Percentiles rank a stretch among this genome's conserved stretches.
phyloP scores from a whole-genome alignment of 2,329 filamentous ascomycete species.

The Aurifilum marmelostoma region DNA sequence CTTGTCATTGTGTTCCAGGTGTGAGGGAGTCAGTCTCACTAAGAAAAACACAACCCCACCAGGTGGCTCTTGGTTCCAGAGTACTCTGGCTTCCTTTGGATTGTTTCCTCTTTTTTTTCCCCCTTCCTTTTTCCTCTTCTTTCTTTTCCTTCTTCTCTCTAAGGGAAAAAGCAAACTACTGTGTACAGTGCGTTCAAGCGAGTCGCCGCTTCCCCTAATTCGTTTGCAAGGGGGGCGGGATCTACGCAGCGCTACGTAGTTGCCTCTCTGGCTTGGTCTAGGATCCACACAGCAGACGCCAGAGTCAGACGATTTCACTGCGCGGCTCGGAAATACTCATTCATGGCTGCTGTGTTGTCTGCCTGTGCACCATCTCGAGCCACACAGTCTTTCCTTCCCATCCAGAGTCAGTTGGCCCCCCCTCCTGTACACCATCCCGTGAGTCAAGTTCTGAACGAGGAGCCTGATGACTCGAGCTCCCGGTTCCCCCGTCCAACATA shows the following conservation, averaged over 20 bases:
- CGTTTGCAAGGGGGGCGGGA: constrained; percentile 9
- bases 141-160: not conserved
- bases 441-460: not conserved
- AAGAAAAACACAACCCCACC: not conserved
- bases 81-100: not conserved
- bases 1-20: not conserved
- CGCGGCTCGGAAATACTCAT: constrained; percentile 4
- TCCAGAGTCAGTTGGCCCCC: not conserved
- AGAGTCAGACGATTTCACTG: constrained; percentile 3
- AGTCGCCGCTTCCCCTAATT: not conserved
- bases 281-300: constrained; percentile 5
- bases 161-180: not conserved
- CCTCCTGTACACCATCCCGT: not conserved
- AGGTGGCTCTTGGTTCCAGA: not conserved
- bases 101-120: too few species aligned
- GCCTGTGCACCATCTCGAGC: not conserved
- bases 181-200: not conserved
- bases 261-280: not conserved
- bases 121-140: too few species aligned
- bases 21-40: not conserved
- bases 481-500: not conserved
- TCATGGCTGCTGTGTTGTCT: too few species aligned
- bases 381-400: not conserved
- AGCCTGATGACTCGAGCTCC: not conserved
- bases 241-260: not conserved